Evolutionary conservation across 1,284 basidiomycete species (phyloP).

Genomic region (Puccinia triticina): DNA sequence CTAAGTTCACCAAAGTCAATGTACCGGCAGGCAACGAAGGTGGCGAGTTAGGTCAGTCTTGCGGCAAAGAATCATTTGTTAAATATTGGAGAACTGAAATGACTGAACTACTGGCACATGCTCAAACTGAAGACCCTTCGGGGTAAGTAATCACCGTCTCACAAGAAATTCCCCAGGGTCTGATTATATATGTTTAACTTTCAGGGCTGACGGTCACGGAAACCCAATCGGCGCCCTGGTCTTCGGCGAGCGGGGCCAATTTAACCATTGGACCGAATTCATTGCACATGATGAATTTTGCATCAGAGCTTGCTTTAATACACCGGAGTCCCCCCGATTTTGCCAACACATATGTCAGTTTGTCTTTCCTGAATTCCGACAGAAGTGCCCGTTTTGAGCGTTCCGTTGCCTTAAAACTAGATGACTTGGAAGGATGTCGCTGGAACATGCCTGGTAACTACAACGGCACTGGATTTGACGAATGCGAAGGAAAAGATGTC

Average conservation of each 20-base stretch:
- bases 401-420: neutral
- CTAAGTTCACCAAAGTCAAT: conserved; percentile 50
- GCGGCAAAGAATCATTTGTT: neutral
- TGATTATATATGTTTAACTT: neutral
- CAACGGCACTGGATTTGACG: conserved; percentile 30
- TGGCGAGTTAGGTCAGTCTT: conserved; percentile 41
- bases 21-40: conserved; percentile 29
- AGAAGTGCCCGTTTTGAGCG: neutral
- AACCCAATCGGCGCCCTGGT: conserved; percentile 47
- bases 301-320: conserved; percentile 44
- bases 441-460: conserved; percentile 52
- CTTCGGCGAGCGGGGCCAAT: conserved; percentile 41
- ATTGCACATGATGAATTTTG: conserved; percentile 40
- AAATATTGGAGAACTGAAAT: no score
- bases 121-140: conserved; percentile 19
- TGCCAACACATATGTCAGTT: conserved; percentile 49
- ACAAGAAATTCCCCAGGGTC: neutral
- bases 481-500: conserved; percentile 44
- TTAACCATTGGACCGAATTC: conserved; percentile 50
- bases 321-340: neutral
- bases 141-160: conserved; percentile 18
- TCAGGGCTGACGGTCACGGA: conserved; percentile 38
- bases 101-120: no score
- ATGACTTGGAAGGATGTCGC: conserved; percentile 47
- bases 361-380: neutral